phyloP scores from a whole-genome alignment of 2,329 filamentous ascomycete genomes.

The Colletotrichum destructivum region DNA sequence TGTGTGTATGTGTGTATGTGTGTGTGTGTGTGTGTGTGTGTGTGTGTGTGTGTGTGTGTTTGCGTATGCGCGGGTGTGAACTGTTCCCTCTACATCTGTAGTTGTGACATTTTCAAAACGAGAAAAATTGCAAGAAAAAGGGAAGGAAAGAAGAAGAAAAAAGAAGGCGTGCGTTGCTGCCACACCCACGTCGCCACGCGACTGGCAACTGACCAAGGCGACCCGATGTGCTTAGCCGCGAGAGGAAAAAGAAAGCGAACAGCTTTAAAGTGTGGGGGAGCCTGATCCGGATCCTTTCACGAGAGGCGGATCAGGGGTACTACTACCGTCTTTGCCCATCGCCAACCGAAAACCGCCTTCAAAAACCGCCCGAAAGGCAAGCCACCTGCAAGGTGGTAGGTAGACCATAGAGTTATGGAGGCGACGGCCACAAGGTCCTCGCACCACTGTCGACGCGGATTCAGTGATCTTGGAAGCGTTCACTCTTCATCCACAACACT shows the following conservation, averaged over 20 bases:
- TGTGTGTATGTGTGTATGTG: not conserved
- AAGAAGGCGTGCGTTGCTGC: not conserved
- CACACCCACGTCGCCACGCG: constrained; percentile 20
- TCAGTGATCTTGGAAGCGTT: not conserved
- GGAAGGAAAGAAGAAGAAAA: too few relatives aligned
- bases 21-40: too few relatives aligned
- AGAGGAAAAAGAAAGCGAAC: constrained; percentile 36
- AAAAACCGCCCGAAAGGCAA: not conserved
- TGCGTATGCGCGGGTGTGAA: not conserved
- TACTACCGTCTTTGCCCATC: constrained; percentile 4
- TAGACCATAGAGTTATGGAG: not conserved
- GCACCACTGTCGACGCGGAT: not conserved
- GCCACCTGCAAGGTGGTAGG: constrained; percentile 1
- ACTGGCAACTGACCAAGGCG: constrained; percentile 19
- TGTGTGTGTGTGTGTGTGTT: too few relatives aligned
- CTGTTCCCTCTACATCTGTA: not conserved
- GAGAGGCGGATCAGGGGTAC: constrained; percentile 20
- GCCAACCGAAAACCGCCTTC: not conserved
- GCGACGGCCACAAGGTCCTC: not conserved
- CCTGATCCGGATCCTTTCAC: not conserved
- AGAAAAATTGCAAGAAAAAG: too few relatives aligned
- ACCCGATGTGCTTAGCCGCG: constrained; percentile 21
- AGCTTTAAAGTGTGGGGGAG: constrained; percentile 26
- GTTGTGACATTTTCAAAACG: constrained; percentile 10
- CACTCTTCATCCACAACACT: not conserved